Evolutionary conservation across 2,329 filamentous ascomycete species (phyloP).

Genomic region (Pseudogymnoascus sp.): DNA sequence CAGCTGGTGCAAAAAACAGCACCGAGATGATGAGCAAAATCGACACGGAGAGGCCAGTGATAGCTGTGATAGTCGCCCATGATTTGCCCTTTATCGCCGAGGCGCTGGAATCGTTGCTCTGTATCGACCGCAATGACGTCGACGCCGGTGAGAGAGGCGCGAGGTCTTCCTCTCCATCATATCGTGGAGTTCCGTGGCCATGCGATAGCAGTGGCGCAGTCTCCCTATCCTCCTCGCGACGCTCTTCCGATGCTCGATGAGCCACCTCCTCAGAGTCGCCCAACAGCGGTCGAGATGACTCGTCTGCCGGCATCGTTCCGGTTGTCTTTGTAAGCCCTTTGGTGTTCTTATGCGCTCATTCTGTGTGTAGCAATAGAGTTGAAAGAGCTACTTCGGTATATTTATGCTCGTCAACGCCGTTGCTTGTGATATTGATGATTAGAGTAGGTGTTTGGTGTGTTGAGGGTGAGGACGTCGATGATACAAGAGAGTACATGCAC

Average conservation of each 20-base stretch:
- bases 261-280: not conserved
- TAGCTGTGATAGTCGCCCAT: constrained; percentile 74
- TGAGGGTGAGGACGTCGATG: not conserved
- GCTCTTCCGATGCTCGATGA: not conserved
- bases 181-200: constrained; percentile 16
- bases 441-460: not conserved
- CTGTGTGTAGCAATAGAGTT: not conserved
- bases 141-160: constrained; percentile 26
- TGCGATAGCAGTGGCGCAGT: not conserved
- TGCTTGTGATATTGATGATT: not conserved
- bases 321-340: not conserved
- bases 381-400: not conserved
- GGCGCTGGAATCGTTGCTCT: constrained; percentile 23
- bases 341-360: not conserved
- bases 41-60: constrained; percentile 54
- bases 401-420: not conserved
- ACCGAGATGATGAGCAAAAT: constrained; percentile 64
- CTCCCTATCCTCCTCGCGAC: not conserved
- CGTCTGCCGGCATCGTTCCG: not conserved
- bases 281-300: not conserved
- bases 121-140: constrained; percentile 29
- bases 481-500: constrained; percentile 6
- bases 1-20: constrained; percentile 72
- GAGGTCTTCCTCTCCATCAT: constrained; percentile 23
- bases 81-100: constrained; percentile 36